phyloP scores from a whole-genome alignment of 495 filamentous ascomycete species.

The Penicillium manginii region DNA sequence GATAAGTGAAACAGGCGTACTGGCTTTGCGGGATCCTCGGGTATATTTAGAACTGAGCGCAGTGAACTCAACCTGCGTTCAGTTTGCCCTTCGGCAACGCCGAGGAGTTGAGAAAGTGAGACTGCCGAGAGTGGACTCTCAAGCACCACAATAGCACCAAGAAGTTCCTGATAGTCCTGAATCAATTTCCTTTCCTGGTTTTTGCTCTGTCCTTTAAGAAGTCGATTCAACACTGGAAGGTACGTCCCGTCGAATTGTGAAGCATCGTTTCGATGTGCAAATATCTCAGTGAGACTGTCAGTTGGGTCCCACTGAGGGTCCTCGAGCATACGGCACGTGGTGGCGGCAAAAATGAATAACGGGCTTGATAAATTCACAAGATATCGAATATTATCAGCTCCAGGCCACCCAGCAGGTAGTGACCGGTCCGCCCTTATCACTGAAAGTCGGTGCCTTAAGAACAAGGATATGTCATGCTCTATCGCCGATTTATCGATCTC shows the following conservation, averaged over 20 bases:
- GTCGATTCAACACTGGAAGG: slow-evolving; percentile 3
- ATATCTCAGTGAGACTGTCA: slow-evolving; percentile 2
- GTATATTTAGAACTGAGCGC: background rate
- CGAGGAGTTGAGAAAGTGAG: background rate
- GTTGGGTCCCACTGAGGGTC: slow-evolving; percentile 5
- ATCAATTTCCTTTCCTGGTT: background rate
- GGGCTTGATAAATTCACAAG: slow-evolving; percentile 6
- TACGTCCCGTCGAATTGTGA: background rate
- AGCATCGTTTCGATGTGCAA: slow-evolving; percentile 1
- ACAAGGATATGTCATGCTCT: slow-evolving; percentile 26
- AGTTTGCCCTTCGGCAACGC: background rate
- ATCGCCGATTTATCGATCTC: background rate
- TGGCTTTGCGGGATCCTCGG: background rate
- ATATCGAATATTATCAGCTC: slow-evolving; percentile 1
- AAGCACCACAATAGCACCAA: background rate
- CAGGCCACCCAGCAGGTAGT: slow-evolving; percentile 40
- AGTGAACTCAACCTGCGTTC: background rate
- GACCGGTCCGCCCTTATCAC: slow-evolving; percentile 14
- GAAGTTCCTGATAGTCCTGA: background rate
- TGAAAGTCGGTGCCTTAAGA: slow-evolving; percentile 24
- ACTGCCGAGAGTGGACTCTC: background rate
- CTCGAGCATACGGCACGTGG: slow-evolving; percentile 5
- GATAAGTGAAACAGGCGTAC: background rate
- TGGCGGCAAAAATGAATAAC: slow-evolving; percentile 14
- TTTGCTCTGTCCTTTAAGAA: background rate